phyloP scores from a whole-genome alignment of 352 stramenopile genomes.

The Peronospora tabacina region DNA sequence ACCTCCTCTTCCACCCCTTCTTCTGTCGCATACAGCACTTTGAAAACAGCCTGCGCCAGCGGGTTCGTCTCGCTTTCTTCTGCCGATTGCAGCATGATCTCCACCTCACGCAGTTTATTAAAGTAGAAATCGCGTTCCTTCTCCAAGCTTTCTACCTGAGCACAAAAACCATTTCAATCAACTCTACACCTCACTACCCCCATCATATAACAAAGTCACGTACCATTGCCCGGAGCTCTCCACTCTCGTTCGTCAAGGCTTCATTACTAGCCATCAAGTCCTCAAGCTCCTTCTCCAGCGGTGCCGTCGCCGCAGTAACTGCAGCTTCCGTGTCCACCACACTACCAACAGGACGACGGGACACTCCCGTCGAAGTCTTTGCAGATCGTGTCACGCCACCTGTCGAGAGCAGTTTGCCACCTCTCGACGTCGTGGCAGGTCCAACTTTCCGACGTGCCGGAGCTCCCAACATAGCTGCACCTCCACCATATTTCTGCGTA shows the following conservation, averaged over 20 bases:
- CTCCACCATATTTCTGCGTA: constrained; percentile 57
- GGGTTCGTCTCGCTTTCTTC: constrained; percentile 52
- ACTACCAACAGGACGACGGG: constrained; percentile 31
- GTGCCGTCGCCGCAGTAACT: constrained; percentile 29
- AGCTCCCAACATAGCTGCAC: constrained; percentile 8
- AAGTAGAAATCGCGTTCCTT: constrained; percentile 99
- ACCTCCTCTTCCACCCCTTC: constrained; percentile 38
- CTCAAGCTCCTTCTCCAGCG: constrained; percentile 68
- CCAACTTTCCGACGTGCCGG: constrained; percentile 41
- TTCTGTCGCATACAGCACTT: constrained; percentile 80
- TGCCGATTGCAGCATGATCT: constrained; percentile 90
- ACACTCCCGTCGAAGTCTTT: constrained; percentile 21
- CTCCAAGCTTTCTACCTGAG: constrained; percentile 84
- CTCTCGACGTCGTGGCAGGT: constrained; percentile 22
- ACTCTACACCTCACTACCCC: neutral
- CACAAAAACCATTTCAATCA: constrained; percentile 6
- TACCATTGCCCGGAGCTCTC: constrained; percentile 67
- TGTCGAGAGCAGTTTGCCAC: constrained; percentile 36
- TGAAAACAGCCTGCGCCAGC: constrained; percentile 67
- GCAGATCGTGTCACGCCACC: constrained; percentile 9
- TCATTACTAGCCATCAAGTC: constrained; percentile 62
- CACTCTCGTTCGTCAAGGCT: constrained; percentile 67
- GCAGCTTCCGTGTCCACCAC: constrained; percentile 25
- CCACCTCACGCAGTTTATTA: constrained; percentile 96
- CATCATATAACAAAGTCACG: constrained; percentile 3